Conservation (phyloP, 345 rosid species). For the Ailanthus altissimus region DNA sequence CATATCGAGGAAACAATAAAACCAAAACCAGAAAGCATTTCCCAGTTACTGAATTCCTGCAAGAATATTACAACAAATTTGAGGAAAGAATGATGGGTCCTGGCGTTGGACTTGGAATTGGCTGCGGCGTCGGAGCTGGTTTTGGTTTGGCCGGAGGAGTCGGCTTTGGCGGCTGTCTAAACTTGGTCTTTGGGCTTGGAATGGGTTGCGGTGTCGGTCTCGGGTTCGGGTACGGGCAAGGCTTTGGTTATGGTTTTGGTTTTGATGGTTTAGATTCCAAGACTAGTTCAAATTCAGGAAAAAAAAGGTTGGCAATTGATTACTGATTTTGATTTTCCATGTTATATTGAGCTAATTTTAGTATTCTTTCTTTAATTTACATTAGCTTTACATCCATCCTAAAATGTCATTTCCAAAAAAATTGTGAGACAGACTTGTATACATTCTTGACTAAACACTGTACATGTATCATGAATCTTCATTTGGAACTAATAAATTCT, state of each 20-base stretch:
- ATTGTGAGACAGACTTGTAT: not conserved
- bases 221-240: constrained; percentile 51
- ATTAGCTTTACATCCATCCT: too few species aligned
- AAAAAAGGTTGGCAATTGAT: constrained; percentile 12
- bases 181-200: constrained; percentile 42
- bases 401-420: not conserved
- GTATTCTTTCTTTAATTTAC: too few species aligned
- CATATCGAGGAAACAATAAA: not conserved
- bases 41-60: constrained; percentile 40
- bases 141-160: constrained; percentile 46
- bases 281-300: constrained; percentile 16
- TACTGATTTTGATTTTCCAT: not conserved
- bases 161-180: constrained; percentile 40
- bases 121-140: constrained; percentile 50
- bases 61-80: constrained; percentile 29
- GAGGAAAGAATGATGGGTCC: constrained; percentile 42
- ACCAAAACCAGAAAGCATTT: constrained; percentile 29
- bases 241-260: constrained; percentile 41
- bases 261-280: constrained; percentile 22
- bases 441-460: not conserved
- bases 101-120: constrained; percentile 46
- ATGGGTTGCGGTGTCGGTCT: constrained; percentile 52
- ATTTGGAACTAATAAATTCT: not conserved
- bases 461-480: not conserved
- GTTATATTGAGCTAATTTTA: not conserved